Base-by-base conservation (phyloP, 306 rosid genomes). In the Alnus rubra region DNA sequence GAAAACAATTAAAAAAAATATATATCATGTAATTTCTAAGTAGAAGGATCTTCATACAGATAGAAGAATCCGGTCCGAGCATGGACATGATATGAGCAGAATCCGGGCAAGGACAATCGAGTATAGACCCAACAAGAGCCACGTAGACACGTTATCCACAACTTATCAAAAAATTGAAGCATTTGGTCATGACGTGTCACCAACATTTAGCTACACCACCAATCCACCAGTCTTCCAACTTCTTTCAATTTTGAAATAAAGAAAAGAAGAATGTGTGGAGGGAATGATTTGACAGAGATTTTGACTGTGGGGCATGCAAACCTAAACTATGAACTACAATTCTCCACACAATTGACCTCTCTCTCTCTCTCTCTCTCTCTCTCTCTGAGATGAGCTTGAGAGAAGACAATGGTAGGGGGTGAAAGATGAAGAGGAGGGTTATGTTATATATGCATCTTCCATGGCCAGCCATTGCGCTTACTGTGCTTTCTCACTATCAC, bases 401-500 rank as follows among this genome's bases (percentile, higher is more conserved):
- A 53, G 71, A 75, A 78, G 81, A 90, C 71, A 78, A 88, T 87
- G 94, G 89, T 88, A 74, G 77, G 84, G 44, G 67, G 56, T 84
- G 94, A 79, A 90, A 58, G 58, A 94, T 89, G 97, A 92, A 81
- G 92, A 76, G 35, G 51, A 79, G 67, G 81, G 76, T 18, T 83
- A 65, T 86, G 87, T 87, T 87, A 88, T 23, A 23, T 23, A 23
- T 86, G 96, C 92, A 69, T 86, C 92, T 89, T 86, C 92, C 88
- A 94, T 94, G 98, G 98, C 98, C 84, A 78, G 82, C 80, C 88
- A 90, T 84, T 90, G 78, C 62, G 88, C 87, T 87, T 85, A 76
- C 84, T 86, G 71, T 78, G 79, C 91, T 76, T 82, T 89, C 71
- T 76, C 89, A 49, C 88, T 85, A 62, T 94, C 90, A 33, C 87